phyloP scores from a whole-genome alignment of 78 protist species.

The Bodo saltans region DNA sequence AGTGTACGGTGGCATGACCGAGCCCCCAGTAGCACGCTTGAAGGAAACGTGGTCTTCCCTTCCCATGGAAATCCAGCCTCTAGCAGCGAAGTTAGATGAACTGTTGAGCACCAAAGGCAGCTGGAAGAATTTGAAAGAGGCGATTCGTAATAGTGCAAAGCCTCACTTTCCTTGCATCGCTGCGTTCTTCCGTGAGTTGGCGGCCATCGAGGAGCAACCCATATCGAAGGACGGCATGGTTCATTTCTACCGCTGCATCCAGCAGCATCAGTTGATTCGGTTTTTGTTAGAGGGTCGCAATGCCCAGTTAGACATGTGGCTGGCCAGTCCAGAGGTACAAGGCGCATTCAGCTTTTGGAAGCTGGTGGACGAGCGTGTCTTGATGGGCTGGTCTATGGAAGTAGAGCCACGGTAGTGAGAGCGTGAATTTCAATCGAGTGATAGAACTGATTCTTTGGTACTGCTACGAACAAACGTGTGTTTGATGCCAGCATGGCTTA shows the following conservation, averaged over 20 bases:
- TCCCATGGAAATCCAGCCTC: background rate
- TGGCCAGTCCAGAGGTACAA: background rate
- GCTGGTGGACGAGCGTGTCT: background rate
- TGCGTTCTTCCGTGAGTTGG: background rate
- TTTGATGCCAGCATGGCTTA: too few species aligned
- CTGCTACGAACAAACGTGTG: too few species aligned
- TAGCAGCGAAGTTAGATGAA: background rate
- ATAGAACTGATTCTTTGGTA: too few species aligned
- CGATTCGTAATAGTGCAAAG: background rate
- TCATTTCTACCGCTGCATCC: background rate
- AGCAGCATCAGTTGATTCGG: background rate
- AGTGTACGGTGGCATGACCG: constrained; percentile 15
- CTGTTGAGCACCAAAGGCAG: background rate
- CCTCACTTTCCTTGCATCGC: constrained; percentile 11
- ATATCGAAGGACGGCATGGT: constrained; percentile 7
- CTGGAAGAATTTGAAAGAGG: background rate
- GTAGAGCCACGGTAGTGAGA: too few species aligned
- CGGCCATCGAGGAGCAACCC: background rate
- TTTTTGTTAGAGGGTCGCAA: background rate
- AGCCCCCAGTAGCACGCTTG: background rate
- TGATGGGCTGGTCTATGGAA: background rate
- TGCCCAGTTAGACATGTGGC: background rate
- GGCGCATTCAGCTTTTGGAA: constrained; percentile 1
- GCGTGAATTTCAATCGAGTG: too few species aligned
- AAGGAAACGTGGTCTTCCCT: background rate